phyloP scores from a whole-genome alignment of 257 asterid genomes.

The Solanum verrucosum region DNA sequence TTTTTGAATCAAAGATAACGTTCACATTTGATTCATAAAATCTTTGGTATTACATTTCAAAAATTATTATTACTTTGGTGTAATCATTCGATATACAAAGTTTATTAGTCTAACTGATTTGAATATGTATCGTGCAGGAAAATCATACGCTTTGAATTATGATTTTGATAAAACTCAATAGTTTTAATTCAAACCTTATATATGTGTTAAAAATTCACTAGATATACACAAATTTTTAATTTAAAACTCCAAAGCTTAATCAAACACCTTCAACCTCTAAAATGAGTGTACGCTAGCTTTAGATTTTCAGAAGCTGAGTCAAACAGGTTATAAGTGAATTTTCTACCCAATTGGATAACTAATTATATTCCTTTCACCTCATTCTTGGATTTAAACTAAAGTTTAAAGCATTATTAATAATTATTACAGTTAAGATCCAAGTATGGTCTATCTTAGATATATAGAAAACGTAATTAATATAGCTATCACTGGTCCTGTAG shows the following conservation, averaged over 20 bases:
- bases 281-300: neutral
- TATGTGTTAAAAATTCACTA: neutral
- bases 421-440: neutral
- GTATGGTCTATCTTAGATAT: too few relatives aligned
- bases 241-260: neutral
- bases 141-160: neutral
- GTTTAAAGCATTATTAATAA: neutral
- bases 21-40: neutral
- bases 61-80: neutral
- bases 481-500: conserved; percentile 56
- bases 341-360: neutral
- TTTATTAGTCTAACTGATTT: neutral
- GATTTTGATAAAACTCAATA: neutral
- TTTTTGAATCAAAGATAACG: neutral
- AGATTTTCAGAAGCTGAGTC: neutral
- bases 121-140: neutral
- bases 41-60: neutral
- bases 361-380: neutral
- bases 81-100: neutral
- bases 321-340: neutral
- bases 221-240: neutral
- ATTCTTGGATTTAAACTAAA: neutral
- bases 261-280: neutral
- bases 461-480: too few relatives aligned
- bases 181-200: neutral